Conservation (phyloP, 73 alveolate genomes). For the Paramecium sexaurelia region DNA sequence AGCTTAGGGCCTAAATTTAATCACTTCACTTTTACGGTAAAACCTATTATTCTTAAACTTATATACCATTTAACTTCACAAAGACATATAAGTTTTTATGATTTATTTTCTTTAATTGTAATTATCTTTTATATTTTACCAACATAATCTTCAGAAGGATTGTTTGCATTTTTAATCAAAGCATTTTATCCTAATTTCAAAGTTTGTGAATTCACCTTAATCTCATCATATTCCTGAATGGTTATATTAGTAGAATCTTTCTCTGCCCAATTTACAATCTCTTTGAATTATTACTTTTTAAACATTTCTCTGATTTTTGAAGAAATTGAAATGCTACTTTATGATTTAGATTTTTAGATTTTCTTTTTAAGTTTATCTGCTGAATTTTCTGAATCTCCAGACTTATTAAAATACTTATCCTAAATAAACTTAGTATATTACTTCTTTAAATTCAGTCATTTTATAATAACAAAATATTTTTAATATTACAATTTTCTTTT, state of each 20-base stretch:
- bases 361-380: conserved; percentile 9
- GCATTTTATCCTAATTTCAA: conserved; percentile 34
- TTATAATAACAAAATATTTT: conserved; percentile 7
- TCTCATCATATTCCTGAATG: conserved; percentile 37
- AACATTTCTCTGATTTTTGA: conserved; percentile 1
- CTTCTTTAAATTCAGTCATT: conserved; percentile 3
- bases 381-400: neutral
- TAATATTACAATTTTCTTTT: conserved; percentile 15
- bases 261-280: conserved; percentile 31
- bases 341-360: neutral
- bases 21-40: conserved; percentile 37
- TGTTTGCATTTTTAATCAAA: neutral
- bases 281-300: neutral
- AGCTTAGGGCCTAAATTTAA: neutral
- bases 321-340: neutral
- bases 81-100: conserved; percentile 11
- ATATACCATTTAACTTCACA: conserved; percentile 46
- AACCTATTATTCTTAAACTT: neutral
- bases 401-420: conserved; percentile 16
- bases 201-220: conserved; percentile 25
- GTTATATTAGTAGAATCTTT: neutral
- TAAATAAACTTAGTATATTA: neutral
- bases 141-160: conserved; percentile 55
- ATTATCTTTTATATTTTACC: conserved; percentile 37
- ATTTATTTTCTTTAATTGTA: conserved; percentile 14